phyloP scores from a whole-genome alignment of 176 grass and related monocot genomes.

The Coix lacrymajobi region DNA sequence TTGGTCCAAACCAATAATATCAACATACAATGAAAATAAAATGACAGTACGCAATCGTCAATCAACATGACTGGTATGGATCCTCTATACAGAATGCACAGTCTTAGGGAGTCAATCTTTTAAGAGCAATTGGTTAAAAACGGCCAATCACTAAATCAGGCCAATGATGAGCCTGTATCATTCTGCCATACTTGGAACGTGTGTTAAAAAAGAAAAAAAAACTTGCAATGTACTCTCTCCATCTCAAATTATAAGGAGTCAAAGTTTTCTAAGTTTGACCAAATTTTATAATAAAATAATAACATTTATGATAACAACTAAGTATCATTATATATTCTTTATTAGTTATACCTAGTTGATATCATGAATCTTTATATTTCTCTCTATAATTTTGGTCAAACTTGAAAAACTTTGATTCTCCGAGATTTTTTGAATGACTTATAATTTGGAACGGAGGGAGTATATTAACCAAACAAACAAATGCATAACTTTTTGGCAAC shows the following conservation, averaged over 20 bases:
- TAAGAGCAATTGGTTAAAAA: neutral
- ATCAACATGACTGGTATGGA: neutral
- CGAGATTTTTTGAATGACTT: no score
- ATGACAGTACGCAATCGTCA: neutral
- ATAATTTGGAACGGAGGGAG: no score
- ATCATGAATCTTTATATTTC: no score
- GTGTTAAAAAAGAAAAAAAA: neutral
- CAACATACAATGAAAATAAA: neutral
- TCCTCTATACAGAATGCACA: neutral
- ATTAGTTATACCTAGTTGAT: no score
- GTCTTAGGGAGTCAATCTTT: neutral
- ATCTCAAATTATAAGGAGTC: no score
- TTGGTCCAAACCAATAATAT: neutral
- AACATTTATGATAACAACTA: no score
- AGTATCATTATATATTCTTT: no score
- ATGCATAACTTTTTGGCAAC: neutral
- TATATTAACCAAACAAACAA: no score
- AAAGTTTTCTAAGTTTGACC: no score
- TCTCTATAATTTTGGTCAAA: no score
- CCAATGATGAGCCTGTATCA: neutral
- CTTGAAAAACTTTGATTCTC: no score
- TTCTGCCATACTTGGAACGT: neutral
- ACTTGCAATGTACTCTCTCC: neutral
- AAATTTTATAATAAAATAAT: neutral
- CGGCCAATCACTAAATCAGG: neutral